phyloP scores from a whole-genome alignment of 2,329 filamentous ascomycete genomes.

The Pseudocercospora crystallina region DNA sequence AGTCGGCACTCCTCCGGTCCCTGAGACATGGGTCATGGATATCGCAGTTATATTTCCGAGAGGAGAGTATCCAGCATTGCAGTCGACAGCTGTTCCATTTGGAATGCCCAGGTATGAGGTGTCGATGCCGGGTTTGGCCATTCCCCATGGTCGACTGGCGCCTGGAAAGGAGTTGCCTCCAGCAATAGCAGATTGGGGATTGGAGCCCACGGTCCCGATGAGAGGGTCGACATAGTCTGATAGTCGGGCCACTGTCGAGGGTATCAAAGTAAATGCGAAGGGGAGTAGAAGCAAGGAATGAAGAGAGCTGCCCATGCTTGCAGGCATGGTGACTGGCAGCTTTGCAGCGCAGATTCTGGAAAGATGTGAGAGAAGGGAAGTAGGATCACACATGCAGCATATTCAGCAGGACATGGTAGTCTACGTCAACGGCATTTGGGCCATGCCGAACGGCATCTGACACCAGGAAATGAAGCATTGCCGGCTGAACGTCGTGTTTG shows the following conservation, averaged over 20 bases:
- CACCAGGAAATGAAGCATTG: no score
- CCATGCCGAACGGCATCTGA: no score
- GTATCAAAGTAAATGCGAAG: no score
- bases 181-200: constrained; percentile 40
- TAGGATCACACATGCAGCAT: no score
- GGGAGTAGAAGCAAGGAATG: no score
- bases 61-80: constrained; percentile 45
- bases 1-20: constrained; percentile 29
- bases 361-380: no score
- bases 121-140: constrained; percentile 44
- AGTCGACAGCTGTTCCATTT: constrained; percentile 23
- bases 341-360: no score
- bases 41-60: constrained; percentile 41
- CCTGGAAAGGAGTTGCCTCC: constrained; percentile 44
- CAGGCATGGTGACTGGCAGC: no score
- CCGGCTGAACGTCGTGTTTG: no score
- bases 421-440: no score
- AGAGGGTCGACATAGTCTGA: constrained; percentile 46
- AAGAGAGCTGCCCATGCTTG: no score
- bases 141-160: constrained; percentile 39
- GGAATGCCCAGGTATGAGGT: constrained; percentile 34
- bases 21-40: constrained; percentile 42
- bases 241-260: background rate
- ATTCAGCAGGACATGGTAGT: no score
- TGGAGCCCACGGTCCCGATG: constrained; percentile 49